These are phyloP conservation scores for Physocladia obscura DNA, from an alignment of 192 early-diverging fungal genomes.

Conservation along the genomic window DNA sequence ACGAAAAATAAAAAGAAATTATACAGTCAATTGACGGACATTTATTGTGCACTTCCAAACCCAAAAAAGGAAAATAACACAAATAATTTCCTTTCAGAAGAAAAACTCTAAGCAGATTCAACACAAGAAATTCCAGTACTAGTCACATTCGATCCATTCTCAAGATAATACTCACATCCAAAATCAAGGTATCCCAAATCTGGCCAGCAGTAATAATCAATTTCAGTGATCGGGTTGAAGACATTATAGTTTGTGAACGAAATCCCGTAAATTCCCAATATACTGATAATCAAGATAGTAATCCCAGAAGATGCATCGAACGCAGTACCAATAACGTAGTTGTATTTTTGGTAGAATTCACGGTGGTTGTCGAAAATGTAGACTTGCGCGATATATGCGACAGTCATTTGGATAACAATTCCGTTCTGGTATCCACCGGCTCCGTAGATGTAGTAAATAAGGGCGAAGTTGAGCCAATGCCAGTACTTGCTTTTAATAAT, in stretches of 20 bases:
- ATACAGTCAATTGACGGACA: no score
- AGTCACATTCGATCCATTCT: background rate
- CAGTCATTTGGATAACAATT: constrained; percentile 24
- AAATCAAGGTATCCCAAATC: background rate
- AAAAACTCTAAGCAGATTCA: background rate
- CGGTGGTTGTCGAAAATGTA: constrained; percentile 26
- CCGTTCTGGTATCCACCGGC: background rate
- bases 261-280: background rate
- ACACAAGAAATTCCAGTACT: background rate
- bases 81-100: no score
- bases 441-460: constrained; percentile 9
- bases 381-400: background rate
- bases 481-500: constrained; percentile 13
- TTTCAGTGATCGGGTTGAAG: constrained; percentile 3
- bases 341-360: constrained; percentile 38
- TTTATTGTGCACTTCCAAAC: no score
- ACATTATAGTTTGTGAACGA: background rate
- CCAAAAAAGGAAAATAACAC: background rate
- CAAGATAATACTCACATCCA: background rate
- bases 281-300: background rate
- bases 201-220: constrained; percentile 13
- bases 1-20: no score
- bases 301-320: constrained; percentile 49
- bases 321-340: constrained; percentile 56
- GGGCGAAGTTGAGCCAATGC: constrained; percentile 23